phyloP scores from a whole-genome alignment of 305 asterid species.

The Solanum hybrid region DNA sequence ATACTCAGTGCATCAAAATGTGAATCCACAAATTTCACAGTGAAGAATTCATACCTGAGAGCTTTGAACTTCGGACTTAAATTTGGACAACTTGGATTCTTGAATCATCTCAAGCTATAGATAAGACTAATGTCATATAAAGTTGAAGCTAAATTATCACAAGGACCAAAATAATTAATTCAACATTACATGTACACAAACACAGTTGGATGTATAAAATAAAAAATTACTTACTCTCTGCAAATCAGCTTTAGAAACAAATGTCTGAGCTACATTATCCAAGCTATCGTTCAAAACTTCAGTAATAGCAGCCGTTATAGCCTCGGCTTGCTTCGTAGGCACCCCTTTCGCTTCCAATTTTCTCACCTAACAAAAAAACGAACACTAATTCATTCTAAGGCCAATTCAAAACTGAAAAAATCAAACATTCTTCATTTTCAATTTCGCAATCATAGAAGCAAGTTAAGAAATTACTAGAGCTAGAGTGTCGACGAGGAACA shows the following conservation, averaged over 20 bases:
- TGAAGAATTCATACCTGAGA: conserved; percentile 53
- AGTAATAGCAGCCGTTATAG: conserved; percentile 63
- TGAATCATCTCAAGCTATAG: conserved; percentile 75
- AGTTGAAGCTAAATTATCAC: neutral
- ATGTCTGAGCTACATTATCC: conserved; percentile 59
- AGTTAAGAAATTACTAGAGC: conserved; percentile 30
- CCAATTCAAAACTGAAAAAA: neutral
- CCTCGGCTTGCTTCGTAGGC: conserved; percentile 84
- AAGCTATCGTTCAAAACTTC: conserved; percentile 68
- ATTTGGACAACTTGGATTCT: conserved; percentile 64
- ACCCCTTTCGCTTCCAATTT: conserved; percentile 76
- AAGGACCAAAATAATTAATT: neutral
- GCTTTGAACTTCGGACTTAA: conserved; percentile 73
- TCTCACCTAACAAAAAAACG: conserved; percentile 41
- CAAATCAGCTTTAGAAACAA: conserved; percentile 76
- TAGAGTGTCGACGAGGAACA: conserved; percentile 50
- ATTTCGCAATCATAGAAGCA: neutral
- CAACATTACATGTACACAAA: neutral
- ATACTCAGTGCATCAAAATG: neutral
- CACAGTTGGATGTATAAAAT: neutral
- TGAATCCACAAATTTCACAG: neutral
- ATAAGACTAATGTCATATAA: neutral
- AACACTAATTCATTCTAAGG: neutral
- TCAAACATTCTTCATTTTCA: neutral
- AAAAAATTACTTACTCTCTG: conserved; percentile 32